A percentile compares a stretch with the other conserved stretches of the same genome.
Conservation (phyloP, 352 stramenopile species). For the Globisporangium camurandrum region DNA sequence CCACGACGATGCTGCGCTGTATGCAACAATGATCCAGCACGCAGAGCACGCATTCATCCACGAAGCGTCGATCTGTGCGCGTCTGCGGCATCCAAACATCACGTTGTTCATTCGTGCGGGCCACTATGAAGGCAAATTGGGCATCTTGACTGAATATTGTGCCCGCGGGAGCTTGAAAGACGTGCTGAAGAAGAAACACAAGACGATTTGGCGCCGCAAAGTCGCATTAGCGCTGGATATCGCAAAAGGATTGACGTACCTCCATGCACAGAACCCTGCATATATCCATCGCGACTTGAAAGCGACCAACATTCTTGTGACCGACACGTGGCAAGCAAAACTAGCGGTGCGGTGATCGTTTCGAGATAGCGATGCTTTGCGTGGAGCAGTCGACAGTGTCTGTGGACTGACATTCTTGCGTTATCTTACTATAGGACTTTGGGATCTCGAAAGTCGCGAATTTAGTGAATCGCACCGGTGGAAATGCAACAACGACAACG, state of each 20-base stretch:
- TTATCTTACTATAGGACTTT: conserved; percentile 28
- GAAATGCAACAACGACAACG: no score
- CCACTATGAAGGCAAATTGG: conserved; percentile 51
- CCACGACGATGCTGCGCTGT: conserved; percentile 33
- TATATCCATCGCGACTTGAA: conserved; percentile 73
- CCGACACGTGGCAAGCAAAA: conserved; percentile 68
- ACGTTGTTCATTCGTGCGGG: conserved; percentile 66
- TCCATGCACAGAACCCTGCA: conserved; percentile 64
- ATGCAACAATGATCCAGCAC: conserved; percentile 53
- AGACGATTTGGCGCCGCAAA: conserved; percentile 53
- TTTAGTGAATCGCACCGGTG: conserved; percentile 28
- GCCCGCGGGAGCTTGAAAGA: conserved; percentile 55
- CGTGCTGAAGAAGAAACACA: conserved; percentile 38
- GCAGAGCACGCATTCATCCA: conserved; percentile 62
- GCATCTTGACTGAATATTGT: conserved; percentile 65
- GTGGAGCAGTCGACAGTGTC: neutral
- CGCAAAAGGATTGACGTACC: conserved; percentile 64
- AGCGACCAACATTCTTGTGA: conserved; percentile 67
- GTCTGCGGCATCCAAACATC: conserved; percentile 64
- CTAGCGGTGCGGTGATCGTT: conserved; percentile 24
- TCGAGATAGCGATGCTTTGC: neutral
- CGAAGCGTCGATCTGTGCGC: conserved; percentile 47
- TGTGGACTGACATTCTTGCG: neutral
- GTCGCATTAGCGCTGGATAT: conserved; percentile 55
- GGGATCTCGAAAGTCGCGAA: conserved; percentile 65